These are phyloP conservation scores for Pleurotus eryngii DNA, from an alignment of 768 basidiomycete species.

Conservation along the genomic window DNA sequence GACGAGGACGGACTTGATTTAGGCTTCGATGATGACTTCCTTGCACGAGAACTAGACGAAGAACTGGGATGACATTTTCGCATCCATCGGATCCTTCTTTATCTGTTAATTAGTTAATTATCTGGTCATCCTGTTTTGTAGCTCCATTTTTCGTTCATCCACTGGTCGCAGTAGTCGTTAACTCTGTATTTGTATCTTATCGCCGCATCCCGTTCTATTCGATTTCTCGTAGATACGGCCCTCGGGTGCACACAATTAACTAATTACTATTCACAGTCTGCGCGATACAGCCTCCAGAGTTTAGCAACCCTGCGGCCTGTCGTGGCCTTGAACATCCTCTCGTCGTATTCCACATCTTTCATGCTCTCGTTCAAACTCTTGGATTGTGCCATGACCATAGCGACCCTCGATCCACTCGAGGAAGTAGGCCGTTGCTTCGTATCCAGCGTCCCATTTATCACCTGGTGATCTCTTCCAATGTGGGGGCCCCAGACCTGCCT, in stretches of 20 bases:
- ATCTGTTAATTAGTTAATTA: background rate
- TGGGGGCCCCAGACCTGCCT: slow-evolving; percentile 55
- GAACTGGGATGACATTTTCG: slow-evolving; percentile 60
- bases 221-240: background rate
- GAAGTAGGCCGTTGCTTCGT: slow-evolving; percentile 72
- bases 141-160: background rate
- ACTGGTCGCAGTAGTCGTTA: background rate
- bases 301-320: slow-evolving; percentile 50
- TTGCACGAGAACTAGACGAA: slow-evolving; percentile 77
- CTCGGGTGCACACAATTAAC: background rate
- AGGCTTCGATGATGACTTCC: slow-evolving; percentile 71
- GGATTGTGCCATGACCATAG: slow-evolving; percentile 51
- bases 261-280: slow-evolving; percentile 1
- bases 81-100: background rate
- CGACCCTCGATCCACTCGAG: slow-evolving; percentile 63
- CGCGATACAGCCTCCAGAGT: slow-evolving; percentile 59
- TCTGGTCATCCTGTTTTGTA: slow-evolving; percentile 2
- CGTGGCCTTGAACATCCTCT: slow-evolving; percentile 46
- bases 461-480: slow-evolving; percentile 59
- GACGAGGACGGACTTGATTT: slow-evolving; percentile 49
- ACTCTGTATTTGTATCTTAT: slow-evolving; percentile 4
- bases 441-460: slow-evolving; percentile 72
- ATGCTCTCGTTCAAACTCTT: slow-evolving; percentile 59
- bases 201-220: background rate
- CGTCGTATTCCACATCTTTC: slow-evolving; percentile 46